Evolutionary conservation across 2,329 filamentous ascomycete genomes (phyloP).

Genomic region (Hymenoscyphus fraxineus): DNA sequence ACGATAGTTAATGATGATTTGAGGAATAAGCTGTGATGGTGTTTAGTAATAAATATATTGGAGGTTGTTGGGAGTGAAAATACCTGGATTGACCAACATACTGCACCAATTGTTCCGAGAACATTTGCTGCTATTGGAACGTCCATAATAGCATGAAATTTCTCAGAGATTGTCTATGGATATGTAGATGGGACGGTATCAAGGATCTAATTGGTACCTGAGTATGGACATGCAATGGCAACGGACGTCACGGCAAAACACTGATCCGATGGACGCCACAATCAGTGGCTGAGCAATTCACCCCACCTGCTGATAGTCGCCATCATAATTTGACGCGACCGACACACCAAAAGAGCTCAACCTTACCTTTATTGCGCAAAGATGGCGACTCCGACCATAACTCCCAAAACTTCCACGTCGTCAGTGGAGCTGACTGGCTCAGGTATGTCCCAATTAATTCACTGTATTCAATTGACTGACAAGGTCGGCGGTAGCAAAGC

Average conservation of each 20-base stretch:
- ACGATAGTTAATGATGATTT: conserved; percentile 65
- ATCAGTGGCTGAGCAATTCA: too few species aligned
- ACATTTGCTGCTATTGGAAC: conserved; percentile 53
- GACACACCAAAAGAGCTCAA: too few species aligned
- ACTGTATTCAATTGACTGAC: conserved; percentile 12
- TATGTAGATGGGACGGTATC: not conserved
- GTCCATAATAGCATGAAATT: conserved; percentile 42
- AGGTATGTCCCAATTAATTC: conserved; percentile 17
- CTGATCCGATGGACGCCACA: too few species aligned
- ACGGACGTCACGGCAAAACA: too few species aligned
- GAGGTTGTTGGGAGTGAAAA: conserved; percentile 6
- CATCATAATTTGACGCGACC: too few species aligned
- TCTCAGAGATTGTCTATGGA: not conserved
- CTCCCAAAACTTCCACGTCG: conserved; percentile 19
- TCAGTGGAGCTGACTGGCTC: conserved; percentile 24
- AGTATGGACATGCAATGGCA: too few species aligned
- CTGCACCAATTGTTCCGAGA: conserved; percentile 56
- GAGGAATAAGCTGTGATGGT: conserved; percentile 56
- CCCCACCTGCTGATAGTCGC: too few species aligned
- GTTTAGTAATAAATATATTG: not conserved
- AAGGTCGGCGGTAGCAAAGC: conserved; percentile 50
- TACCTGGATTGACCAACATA: conserved; percentile 66
- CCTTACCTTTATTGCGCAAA: not conserved
- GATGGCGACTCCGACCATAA: conserved; percentile 6
- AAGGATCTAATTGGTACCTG: not conserved